Conservation (phyloP, 805 yeast species). For the Blastobotrys robertii region DNA sequence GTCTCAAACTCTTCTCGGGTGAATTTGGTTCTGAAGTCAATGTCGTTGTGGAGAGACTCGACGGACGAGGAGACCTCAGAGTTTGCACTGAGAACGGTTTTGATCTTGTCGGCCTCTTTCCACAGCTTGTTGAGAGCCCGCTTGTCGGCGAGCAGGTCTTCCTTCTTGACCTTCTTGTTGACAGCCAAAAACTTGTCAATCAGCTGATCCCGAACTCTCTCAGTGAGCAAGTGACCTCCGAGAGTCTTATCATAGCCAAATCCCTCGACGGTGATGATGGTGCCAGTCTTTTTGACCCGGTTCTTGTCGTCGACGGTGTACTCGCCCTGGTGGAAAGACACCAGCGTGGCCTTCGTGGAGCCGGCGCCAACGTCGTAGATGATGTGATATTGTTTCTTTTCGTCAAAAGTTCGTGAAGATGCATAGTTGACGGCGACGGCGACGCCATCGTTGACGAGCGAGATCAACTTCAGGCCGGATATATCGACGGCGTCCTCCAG, state of each 20-base stretch:
- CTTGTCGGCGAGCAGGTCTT: conserved; percentile 36
- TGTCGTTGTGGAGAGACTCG: conserved; percentile 64
- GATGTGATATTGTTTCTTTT: conserved; percentile 48
- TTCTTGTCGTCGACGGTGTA: conserved; percentile 20
- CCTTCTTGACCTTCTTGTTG: conserved; percentile 26
- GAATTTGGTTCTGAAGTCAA: conserved; percentile 60
- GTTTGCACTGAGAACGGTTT: conserved; percentile 80
- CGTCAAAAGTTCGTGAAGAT: conserved; percentile 39
- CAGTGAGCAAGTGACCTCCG: conserved; percentile 72
- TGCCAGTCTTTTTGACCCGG: conserved; percentile 14
- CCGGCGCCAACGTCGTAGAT: conserved; percentile 93
- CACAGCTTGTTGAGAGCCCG: conserved; percentile 58
- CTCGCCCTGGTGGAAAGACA: conserved; percentile 45
- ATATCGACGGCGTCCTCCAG: conserved; percentile 60
- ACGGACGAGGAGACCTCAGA: conserved; percentile 64
- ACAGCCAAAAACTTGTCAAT: conserved; percentile 45
- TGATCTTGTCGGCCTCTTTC: conserved; percentile 84
- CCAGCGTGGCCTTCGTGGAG: conserved; percentile 77
- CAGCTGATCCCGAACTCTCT: conserved; percentile 51
- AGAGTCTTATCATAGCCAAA: conserved; percentile 56
- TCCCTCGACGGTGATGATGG: conserved; percentile 55
- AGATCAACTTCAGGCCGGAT: conserved; percentile 55
- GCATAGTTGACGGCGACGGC: conserved; percentile 83
- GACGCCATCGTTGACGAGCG: conserved; percentile 81
- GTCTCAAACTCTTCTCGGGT: conserved; percentile 78